Percentiles rank a stretch among this genome's conserved stretches.
phyloP scores from a whole-genome alignment of 164 flowering plant species.

The Houttuynia cordata region DNA sequence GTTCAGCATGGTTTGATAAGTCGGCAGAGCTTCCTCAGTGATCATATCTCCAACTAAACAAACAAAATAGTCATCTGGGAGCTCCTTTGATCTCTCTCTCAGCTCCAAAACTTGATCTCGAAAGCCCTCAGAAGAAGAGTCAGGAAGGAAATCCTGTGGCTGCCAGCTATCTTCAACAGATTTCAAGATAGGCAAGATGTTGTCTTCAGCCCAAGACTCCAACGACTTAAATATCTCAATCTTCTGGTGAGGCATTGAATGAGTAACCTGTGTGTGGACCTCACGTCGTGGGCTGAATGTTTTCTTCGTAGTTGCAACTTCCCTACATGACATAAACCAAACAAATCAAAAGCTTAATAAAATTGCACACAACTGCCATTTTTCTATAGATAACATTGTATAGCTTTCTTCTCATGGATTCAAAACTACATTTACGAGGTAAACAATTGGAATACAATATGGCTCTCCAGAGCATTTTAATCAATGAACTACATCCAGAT shows the following conservation, averaged over 20 bases:
- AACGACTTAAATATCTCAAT: conserved; percentile 51
- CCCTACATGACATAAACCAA: conserved; percentile 23
- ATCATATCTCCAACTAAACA: conserved; percentile 67
- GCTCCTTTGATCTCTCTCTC: conserved; percentile 47
- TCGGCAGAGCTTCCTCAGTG: conserved; percentile 53
- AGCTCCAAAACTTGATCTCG: conserved; percentile 52
- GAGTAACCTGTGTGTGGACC: conserved; percentile 54
- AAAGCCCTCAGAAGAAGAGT: conserved; percentile 49
- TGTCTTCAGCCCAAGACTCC: conserved; percentile 60
- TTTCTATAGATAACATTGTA: too few species aligned
- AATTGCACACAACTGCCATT: not conserved
- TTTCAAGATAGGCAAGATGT: conserved; percentile 43
- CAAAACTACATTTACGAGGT: too few species aligned
- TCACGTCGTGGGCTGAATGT: conserved; percentile 49
- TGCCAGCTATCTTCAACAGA: conserved; percentile 74
- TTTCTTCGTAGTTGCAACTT: conserved; percentile 35
- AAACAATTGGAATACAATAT: too few species aligned
- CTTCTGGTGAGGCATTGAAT: conserved; percentile 65
- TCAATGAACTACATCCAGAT: too few species aligned
- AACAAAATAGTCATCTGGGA: conserved; percentile 65
- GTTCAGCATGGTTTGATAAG: conserved; percentile 41
- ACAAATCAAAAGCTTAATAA: not conserved
- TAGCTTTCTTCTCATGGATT: not conserved
- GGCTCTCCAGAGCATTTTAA: too few species aligned
- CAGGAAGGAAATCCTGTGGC: conserved; percentile 67